Conservation (phyloP, 2,329 filamentous ascomycete species). For the Aspergillus hiratsukae region DNA sequence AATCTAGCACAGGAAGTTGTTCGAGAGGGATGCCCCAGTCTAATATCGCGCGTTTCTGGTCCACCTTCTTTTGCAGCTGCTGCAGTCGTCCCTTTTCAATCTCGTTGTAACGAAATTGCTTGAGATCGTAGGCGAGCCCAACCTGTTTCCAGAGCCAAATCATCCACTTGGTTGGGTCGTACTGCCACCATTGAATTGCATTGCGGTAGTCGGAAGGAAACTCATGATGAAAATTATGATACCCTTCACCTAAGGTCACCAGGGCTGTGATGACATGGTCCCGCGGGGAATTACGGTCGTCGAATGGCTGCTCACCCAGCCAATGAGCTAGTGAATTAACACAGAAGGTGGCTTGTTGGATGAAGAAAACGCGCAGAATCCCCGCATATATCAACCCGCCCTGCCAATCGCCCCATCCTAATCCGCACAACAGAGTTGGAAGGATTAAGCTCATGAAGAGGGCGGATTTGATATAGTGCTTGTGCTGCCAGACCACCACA, state of each 20-base stretch:
- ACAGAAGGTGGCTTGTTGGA: constrained; percentile 85
- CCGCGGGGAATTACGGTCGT: constrained; percentile 79
- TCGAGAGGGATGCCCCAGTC: constrained; percentile 80
- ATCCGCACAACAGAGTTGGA: constrained; percentile 66
- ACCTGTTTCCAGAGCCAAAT: constrained; percentile 77
- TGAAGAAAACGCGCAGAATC: constrained; percentile 75
- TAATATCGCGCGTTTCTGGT: constrained; percentile 69
- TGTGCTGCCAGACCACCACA: constrained; percentile 78
- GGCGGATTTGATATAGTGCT: constrained; percentile 72
- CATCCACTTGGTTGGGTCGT: constrained; percentile 81
- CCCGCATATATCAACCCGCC: constrained; percentile 78
- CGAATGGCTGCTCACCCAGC: constrained; percentile 82
- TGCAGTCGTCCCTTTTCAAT: constrained; percentile 83
- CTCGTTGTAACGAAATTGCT: constrained; percentile 82
- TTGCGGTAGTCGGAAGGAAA: constrained; percentile 88
- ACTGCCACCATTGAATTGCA: constrained; percentile 80
- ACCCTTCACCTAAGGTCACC: constrained; percentile 77
- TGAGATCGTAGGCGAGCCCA: constrained; percentile 75
- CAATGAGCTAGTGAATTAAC: constrained; percentile 85
- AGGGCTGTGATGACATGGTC: constrained; percentile 78
- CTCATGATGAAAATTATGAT: constrained; percentile 91
- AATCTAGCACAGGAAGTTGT: constrained; percentile 73
- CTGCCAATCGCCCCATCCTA: constrained; percentile 70
- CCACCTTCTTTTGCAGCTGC: constrained; percentile 81
- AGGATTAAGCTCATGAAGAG: constrained; percentile 65